phyloP scores from a whole-genome alignment of 176 grass and related monocot species.

The Carex littledalei region DNA sequence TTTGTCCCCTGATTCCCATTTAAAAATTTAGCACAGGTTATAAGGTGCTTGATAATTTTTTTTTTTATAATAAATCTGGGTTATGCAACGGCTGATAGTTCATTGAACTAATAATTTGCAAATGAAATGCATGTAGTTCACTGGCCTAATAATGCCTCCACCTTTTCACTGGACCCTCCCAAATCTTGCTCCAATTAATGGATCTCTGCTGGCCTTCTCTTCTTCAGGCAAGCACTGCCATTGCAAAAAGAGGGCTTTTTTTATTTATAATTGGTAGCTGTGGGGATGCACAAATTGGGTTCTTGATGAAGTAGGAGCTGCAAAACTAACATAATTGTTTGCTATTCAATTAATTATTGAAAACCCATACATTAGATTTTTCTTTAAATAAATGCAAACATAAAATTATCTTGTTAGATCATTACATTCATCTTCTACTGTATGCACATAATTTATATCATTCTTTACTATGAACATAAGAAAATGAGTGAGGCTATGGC shows the following conservation, averaged over 20 bases:
- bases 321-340: neutral
- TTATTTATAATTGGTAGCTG: neutral
- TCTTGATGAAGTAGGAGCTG: neutral
- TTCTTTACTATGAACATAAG: neutral
- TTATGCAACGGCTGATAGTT: neutral
- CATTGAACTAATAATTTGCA: neutral
- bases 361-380: neutral
- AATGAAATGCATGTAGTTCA: neutral
- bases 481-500: neutral
- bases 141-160: neutral
- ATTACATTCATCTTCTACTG: no score
- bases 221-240: slow-evolving; percentile 9
- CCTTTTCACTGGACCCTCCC: neutral
- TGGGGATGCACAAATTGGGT: neutral
- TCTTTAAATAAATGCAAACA: neutral
- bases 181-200: neutral
- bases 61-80: neutral
- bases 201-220: neutral
- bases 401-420: neutral
- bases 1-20: neutral
- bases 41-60: neutral
- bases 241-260: neutral
- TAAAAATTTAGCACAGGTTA: neutral
- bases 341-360: neutral
- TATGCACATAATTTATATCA: neutral